Percentiles rank a stretch among this genome's conserved stretches.
phyloP scores from a whole-genome alignment of 2,329 filamentous ascomycete genomes.

The Coniochaeta sp. region DNA sequence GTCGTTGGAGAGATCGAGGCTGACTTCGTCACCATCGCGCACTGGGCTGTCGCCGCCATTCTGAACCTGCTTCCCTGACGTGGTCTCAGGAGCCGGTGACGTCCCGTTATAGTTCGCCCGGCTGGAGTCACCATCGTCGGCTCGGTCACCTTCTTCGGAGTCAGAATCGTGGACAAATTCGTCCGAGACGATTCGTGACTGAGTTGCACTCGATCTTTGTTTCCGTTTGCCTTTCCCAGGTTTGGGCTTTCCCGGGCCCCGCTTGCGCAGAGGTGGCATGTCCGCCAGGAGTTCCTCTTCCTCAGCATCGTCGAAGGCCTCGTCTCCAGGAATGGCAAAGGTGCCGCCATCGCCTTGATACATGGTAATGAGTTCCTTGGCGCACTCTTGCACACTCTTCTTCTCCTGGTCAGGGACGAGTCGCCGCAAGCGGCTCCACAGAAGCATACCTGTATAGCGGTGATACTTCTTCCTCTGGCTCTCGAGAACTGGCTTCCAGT shows the following conservation, averaged over 20 bases:
- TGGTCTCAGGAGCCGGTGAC: neutral
- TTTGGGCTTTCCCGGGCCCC: neutral
- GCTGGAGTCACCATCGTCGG: neutral
- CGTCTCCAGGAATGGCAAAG: constrained; percentile 2
- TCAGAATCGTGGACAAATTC: neutral
- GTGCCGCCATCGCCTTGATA: constrained; percentile 12
- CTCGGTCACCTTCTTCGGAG: neutral
- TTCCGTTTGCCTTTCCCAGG: neutral
- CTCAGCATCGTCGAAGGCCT: neutral
- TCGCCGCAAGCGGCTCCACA: constrained; percentile 14
- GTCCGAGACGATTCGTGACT: neutral
- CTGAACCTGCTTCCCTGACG: neutral
- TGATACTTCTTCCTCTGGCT: constrained; percentile 7
- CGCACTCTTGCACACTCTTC: constrained; percentile 12
- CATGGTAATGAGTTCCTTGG: constrained; percentile 12
- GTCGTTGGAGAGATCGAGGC: neutral
- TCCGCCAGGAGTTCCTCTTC: neutral
- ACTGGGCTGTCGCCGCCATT: neutral
- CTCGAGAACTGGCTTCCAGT: constrained; percentile 5
- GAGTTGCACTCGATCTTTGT: neutral
- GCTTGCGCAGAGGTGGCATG: neutral
- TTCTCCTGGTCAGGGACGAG: constrained; percentile 11
- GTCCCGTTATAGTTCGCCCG: neutral
- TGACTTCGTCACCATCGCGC: neutral
- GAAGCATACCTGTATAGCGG: constrained; percentile 11